These are phyloP conservation scores for Aureobasidium subglaciale DNA, from an alignment of 2,329 filamentous ascomycete genomes.

Conservation along the genomic window DNA sequence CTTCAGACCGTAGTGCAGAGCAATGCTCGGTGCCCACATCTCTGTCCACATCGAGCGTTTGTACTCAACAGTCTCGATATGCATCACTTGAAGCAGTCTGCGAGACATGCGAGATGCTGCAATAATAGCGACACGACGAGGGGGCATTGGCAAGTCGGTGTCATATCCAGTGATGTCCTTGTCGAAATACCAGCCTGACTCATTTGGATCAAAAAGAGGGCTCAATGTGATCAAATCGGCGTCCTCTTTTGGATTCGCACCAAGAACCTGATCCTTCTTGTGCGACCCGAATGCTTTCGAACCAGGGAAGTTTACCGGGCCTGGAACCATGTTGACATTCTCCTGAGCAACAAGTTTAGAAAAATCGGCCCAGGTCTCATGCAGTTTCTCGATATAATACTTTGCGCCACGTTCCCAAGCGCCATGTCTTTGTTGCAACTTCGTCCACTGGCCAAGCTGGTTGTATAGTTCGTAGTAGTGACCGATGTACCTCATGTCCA, in stretches of 20 bases:
- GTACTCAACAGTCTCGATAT: neutral
- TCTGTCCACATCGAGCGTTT: neutral
- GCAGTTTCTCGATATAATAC: slow-evolving; percentile 62
- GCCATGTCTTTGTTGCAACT: slow-evolving; percentile 61
- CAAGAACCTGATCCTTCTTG: slow-evolving; percentile 56
- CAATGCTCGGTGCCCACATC: neutral
- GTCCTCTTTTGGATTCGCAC: slow-evolving; percentile 22
- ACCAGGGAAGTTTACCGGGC: slow-evolving; percentile 41
- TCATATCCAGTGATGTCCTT: neutral
- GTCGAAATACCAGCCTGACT: neutral
- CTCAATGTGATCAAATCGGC: neutral
- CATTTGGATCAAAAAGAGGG: neutral
- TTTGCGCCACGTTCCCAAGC: slow-evolving; percentile 67
- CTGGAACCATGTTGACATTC: slow-evolving; percentile 55
- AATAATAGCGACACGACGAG: neutral
- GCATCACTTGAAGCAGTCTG: neutral
- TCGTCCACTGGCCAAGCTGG: slow-evolving; percentile 56
- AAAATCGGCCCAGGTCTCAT: slow-evolving; percentile 62
- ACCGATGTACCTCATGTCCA: slow-evolving; percentile 73
- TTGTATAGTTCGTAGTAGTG: slow-evolving; percentile 77
- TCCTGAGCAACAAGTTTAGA: slow-evolving; percentile 56
- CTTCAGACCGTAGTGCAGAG: slow-evolving; percentile 1
- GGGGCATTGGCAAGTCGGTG: neutral
- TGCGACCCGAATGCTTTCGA: slow-evolving; percentile 49
- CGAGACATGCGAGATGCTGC: neutral